Evolutionary conservation across 768 basidiomycete genomes (phyloP), one percentile per base, ranked within the genome.

Genomic region (Sutorius australiensis): DNA sequence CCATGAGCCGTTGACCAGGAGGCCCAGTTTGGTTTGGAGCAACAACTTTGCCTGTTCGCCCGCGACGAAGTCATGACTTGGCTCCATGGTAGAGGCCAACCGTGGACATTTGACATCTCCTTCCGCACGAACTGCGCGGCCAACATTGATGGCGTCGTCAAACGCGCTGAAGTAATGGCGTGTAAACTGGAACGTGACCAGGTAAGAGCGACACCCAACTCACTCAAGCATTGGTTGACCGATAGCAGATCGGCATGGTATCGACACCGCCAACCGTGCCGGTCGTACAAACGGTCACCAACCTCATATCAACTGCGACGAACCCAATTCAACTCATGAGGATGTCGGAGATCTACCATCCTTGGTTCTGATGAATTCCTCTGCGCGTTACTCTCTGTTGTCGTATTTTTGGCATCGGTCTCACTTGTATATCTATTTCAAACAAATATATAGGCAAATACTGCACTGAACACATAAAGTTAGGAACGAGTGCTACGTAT

Each of bases 61-160:
- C 82, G 94, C 39, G 97, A 99, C 64, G 97, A 99, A 72, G 89
- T 98, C 41, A 78, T 85, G 60, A 77, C 80, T 11, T 92, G 89
- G 89, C 66, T 89, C 56, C 74, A 77, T 32, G 77, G 79, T 54
- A 79, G 80, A 48, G 77, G 76, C 50, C 78, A 81, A 46, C 78
- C 80, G 13, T 80, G 77, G 70, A 75, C 77, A 31, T 72, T 81
- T 46, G 89, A 92, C 63, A 49, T 70, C 11, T 65, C 77, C 30
- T 86, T 86, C 73, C 79, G 82, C 39, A 79, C 84, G 19, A 74
- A 76, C 32, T 75, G 81, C 17, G 80, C 82, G 17, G 75, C 79
- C 31, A 79, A 78, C 50, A 79, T 82, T 17, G 88, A 92, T 8
- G 78, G 78, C 8, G 76, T 95, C 33, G 84, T 91, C 50, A 87